A percentile compares a stretch with the other conserved stretches of the same genome.
Evolutionary conservation across 169 alveolate genomes (phyloP).

Genomic region (Cardiosporidium cionae): DNA sequence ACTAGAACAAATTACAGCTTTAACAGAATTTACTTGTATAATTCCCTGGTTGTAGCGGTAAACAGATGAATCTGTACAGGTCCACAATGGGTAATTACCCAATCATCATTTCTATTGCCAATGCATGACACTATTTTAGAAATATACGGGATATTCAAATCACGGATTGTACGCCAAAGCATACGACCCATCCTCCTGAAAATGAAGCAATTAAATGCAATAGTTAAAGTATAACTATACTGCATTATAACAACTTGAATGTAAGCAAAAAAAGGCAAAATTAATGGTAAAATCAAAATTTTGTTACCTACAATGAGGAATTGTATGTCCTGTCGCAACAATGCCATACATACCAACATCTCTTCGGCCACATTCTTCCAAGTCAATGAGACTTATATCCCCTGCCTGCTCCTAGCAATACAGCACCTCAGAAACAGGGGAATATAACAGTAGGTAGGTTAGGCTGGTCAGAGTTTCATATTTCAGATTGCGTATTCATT

Average conservation of each 20-base stretch:
- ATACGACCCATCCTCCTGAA: background rate
- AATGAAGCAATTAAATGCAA: background rate
- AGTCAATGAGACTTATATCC: constrained; percentile 46
- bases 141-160: constrained; percentile 57
- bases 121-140: constrained; percentile 28
- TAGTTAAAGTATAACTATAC: background rate
- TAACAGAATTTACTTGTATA: background rate
- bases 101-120: background rate
- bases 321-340: constrained; percentile 59
- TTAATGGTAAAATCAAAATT: background rate
- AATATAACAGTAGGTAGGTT: background rate
- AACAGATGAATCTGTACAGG: background rate
- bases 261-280: constrained; percentile 41
- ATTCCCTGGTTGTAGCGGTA: background rate
- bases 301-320: constrained; percentile 51
- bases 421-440: no score
- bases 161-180: constrained; percentile 33
- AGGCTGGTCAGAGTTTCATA: no score
- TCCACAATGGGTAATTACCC: background rate
- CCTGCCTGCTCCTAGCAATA: constrained; percentile 35
- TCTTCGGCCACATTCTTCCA: constrained; percentile 60
- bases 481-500: no score
- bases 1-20: no score
- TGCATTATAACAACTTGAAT: constrained; percentile 41
- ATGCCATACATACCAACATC: constrained; percentile 61